Percentiles rank a stretch among this genome's conserved stretches.
phyloP scores from a whole-genome alignment of 1,284 basidiomycete genomes.

The Leucoagaricus sp. region DNA sequence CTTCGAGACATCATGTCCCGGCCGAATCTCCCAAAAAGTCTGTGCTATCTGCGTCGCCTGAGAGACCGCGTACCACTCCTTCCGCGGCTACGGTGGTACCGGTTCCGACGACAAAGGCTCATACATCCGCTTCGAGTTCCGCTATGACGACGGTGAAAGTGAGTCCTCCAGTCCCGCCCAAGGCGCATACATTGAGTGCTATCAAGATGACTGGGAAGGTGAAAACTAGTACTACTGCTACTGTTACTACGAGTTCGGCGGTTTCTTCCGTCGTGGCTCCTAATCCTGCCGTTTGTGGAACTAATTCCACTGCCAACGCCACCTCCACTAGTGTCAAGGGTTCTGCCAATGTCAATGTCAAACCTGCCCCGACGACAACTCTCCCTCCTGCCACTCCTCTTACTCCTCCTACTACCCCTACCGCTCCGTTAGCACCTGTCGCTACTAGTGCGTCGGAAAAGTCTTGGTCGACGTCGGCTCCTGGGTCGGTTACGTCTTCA shows the following conservation, averaged over 20 bases:
- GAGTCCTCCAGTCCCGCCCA: not conserved
- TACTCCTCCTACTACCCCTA: not conserved
- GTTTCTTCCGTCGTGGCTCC: not conserved
- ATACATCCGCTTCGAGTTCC: not conserved
- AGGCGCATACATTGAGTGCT: too few species aligned
- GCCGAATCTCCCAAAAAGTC: slow-evolving; percentile 5
- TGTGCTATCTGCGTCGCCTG: not conserved
- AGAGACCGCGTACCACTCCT: slow-evolving; percentile 1
- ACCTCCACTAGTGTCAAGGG: too few species aligned
- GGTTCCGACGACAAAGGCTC: not conserved
- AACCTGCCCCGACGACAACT: too few species aligned
- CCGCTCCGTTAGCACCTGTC: not conserved
- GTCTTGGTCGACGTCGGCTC: not conserved
- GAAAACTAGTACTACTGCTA: too few species aligned
- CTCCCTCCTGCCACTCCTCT: too few species aligned
- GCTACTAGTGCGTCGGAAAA: not conserved
- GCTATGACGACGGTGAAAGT: not conserved
- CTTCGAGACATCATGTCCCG: not conserved
- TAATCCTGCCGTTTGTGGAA: not conserved
- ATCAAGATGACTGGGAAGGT: too few species aligned
- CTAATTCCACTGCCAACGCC: not conserved
- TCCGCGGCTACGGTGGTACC: too few species aligned
- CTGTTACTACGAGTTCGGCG: not conserved
- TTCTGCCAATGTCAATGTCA: not conserved
- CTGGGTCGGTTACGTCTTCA: not conserved